These are phyloP conservation scores for Quercus parvula DNA, from an alignment of 306 rosid species.

Conservation along the genomic window DNA sequence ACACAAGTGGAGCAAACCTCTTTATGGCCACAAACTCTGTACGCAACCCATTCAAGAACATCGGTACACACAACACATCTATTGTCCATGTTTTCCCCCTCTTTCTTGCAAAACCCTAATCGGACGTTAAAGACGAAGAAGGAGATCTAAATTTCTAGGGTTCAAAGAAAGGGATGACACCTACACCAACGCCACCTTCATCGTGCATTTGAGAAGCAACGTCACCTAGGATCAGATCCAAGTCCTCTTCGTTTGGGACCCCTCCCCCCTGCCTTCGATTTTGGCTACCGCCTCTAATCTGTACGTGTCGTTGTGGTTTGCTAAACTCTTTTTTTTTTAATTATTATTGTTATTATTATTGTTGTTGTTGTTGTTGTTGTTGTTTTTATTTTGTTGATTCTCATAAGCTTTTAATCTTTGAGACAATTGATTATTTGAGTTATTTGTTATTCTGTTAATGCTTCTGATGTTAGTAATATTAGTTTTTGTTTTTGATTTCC, in stretches of 20 bases:
- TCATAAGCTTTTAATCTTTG: background rate
- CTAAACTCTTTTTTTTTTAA: no score
- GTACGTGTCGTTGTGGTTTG: no score
- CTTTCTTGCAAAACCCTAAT: background rate
- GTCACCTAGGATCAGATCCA: slow-evolving; percentile 65
- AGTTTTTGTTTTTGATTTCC: background rate
- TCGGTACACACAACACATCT: slow-evolving; percentile 35
- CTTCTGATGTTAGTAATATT: background rate
- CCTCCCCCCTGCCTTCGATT: slow-evolving; percentile 58
- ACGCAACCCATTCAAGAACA: slow-evolving; percentile 32
- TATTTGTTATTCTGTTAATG: background rate
- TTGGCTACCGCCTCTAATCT: slow-evolving; percentile 30
- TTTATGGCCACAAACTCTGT: slow-evolving; percentile 29
- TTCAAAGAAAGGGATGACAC: slow-evolving; percentile 26
- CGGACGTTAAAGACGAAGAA: background rate
- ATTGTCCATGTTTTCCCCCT: slow-evolving; percentile 19
- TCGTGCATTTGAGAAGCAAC: slow-evolving; percentile 45
- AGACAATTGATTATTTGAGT: background rate
- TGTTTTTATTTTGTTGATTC: background rate
- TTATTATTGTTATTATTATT: no score
- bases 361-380: background rate
- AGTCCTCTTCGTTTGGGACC: slow-evolving; percentile 78
- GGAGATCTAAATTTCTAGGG: background rate
- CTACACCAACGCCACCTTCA: slow-evolving; percentile 45
- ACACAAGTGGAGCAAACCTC: slow-evolving; percentile 40